Evolutionary conservation across 148 eudicot species (phyloP).

Genomic region (Rhododendron williamsianum): DNA sequence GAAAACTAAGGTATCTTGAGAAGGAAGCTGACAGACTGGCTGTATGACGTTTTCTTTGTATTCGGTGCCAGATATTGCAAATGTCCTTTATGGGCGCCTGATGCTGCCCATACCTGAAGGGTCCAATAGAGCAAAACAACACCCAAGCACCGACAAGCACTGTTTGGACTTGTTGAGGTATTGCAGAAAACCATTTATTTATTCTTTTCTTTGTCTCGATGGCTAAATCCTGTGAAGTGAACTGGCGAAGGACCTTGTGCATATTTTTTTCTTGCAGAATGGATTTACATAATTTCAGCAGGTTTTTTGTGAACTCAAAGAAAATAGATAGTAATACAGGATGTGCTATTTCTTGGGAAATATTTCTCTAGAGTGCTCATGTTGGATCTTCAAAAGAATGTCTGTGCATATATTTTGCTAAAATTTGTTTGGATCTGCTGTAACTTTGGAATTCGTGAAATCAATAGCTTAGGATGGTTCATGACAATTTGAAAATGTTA

Average conservation of each 20-base stretch:
- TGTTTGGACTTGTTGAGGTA: constrained; percentile 91
- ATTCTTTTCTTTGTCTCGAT: neutral
- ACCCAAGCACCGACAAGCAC: constrained; percentile 90
- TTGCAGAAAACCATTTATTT: neutral
- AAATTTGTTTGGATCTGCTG: neutral
- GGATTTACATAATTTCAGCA: neutral
- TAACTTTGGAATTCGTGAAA: neutral
- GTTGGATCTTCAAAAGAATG: too few relatives aligned
- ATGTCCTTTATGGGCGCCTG: constrained; percentile 74
- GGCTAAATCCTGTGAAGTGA: constrained; percentile 5
- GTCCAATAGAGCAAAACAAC: constrained; percentile 60
- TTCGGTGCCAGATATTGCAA: constrained; percentile 90
- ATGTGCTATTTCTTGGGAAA: neutral
- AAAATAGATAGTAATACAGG: neutral
- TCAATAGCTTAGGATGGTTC: neutral
- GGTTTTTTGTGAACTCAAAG: neutral
- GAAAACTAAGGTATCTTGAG: constrained; percentile 74
- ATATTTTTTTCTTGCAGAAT: neutral
- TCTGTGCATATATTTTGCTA: neutral
- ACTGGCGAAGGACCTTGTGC: neutral
- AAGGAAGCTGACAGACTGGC: constrained; percentile 85
- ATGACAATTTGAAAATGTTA: neutral
- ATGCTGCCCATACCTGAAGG: constrained; percentile 89
- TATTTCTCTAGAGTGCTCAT: neutral
- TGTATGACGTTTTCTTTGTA: constrained; percentile 76